Percentiles rank a stretch among this genome's conserved stretches.
Evolutionary conservation across 331 rosid genomes (phyloP).

Genomic region (Pyrus hybrid): DNA sequence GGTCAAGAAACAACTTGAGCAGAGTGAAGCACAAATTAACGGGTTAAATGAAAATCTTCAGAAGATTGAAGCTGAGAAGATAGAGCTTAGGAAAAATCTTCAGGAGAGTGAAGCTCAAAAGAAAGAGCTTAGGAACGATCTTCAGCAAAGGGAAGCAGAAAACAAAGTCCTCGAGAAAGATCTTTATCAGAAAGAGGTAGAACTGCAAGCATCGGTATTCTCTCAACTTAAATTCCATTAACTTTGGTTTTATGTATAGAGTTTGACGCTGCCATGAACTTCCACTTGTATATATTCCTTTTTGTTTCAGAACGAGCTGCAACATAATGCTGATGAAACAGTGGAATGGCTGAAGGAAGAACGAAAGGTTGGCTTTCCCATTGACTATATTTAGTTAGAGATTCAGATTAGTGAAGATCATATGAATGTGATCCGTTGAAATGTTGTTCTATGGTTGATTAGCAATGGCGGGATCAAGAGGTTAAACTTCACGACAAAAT

Average conservation of each 20-base stretch:
- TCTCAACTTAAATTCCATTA: background rate
- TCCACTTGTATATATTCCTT: background rate
- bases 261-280: too few species aligned
- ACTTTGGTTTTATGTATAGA: background rate
- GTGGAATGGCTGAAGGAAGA: constrained; percentile 31
- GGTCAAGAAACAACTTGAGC: background rate
- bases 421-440: background rate
- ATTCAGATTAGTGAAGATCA: constrained; percentile 13
- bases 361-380: constrained; percentile 31
- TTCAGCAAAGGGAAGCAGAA: background rate
- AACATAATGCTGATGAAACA: constrained; percentile 36
- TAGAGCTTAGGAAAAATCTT: constrained; percentile 21
- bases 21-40: background rate
- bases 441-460: background rate
- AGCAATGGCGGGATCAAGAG: constrained; percentile 42
- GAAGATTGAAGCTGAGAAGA: constrained; percentile 24
- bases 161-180: constrained; percentile 20
- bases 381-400: background rate
- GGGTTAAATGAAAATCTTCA: background rate
- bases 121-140: background rate
- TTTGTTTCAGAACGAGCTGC: background rate
- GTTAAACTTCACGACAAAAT: constrained; percentile 36
- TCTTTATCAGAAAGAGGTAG: constrained; percentile 31
- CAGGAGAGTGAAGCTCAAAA: background rate
- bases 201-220: background rate